Conservation (phyloP, 2,329 filamentous ascomycete genomes). For the Cryoendolithus antarcticus region DNA sequence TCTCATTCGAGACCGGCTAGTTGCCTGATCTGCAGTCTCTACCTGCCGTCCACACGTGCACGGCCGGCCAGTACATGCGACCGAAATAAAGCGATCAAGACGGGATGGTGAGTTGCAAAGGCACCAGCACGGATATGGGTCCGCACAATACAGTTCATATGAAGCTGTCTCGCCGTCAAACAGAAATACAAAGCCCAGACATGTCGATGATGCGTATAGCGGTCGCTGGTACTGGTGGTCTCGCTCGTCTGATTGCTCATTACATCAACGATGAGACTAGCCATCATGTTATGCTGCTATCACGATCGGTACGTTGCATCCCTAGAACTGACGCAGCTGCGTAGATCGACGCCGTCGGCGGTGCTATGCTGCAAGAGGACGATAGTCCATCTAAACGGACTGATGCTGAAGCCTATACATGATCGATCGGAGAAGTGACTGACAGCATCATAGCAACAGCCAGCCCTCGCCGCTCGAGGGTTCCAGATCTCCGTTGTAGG, state of each 20-base stretch:
- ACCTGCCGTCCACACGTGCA: too few species aligned
- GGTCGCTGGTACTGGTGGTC: slow-evolving; percentile 48
- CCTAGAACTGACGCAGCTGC: not conserved
- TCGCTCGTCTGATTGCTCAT: slow-evolving; percentile 46
- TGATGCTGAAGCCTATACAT: not conserved
- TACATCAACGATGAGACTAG: slow-evolving; percentile 49
- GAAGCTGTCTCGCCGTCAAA: not conserved
- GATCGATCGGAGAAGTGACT: slow-evolving; percentile 2
- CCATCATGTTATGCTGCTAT: slow-evolving; percentile 59
- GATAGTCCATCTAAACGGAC: too few species aligned
- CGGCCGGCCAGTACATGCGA: too few species aligned
- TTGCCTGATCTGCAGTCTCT: too few species aligned
- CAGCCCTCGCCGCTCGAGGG: slow-evolving; percentile 41
- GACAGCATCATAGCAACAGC: slow-evolving; percentile 35
- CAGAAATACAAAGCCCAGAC: not conserved
- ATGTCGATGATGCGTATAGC: slow-evolving; percentile 46
- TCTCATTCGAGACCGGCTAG: too few species aligned
- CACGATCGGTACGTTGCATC: slow-evolving; percentile 42
- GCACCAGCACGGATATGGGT: slow-evolving; percentile 10
- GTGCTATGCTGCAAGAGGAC: too few species aligned
- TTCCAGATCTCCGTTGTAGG: slow-evolving; percentile 60
- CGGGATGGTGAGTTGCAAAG: too few species aligned
- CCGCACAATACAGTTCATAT: not conserved
- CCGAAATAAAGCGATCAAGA: too few species aligned
- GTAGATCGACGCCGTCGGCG: not conserved